Conservation (phyloP, 345 rosid genomes). For the Microthlaspi erraticum region DNA sequence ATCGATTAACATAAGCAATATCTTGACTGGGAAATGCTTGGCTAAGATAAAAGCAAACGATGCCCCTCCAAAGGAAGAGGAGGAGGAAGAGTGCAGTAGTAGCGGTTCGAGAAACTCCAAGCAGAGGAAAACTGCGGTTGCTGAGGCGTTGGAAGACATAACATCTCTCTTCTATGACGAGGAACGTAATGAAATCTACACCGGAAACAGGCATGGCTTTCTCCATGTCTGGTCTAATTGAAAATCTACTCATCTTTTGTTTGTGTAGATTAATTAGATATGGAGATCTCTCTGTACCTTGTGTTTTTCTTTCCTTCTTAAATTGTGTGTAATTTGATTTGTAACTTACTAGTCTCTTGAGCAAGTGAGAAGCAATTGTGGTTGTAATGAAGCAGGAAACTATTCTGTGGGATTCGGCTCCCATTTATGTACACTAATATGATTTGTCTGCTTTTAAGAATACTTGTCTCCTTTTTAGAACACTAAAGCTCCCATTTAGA, state of each 20-base stretch:
- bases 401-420: not conserved
- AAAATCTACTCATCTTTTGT: conserved; percentile 51
- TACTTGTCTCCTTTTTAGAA: not conserved
- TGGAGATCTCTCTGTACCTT: conserved; percentile 19
- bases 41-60: conserved; percentile 70
- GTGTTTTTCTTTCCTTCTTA: not conserved
- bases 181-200: conserved; percentile 87
- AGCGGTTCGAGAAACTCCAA: conserved; percentile 36
- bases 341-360: conserved; percentile 14
- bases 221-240: conserved; percentile 88
- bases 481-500: no score
- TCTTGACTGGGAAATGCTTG: conserved; percentile 90
- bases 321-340: conserved; percentile 18
- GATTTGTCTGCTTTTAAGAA: conserved; percentile 10
- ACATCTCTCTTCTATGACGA: conserved; percentile 86
- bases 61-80: conserved; percentile 50
- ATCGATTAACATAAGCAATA: conserved; percentile 85
- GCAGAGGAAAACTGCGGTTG: conserved; percentile 55
- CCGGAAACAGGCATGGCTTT: conserved; percentile 72
- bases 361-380: conserved; percentile 17
- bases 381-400: conserved; percentile 17
- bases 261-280: conserved; percentile 18
- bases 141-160: conserved; percentile 84
- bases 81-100: conserved; percentile 36
- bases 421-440: conserved; percentile 19